Conservation (phyloP, 768 basidiomycete genomes). For the Mycena olivaceomarginata region DNA sequence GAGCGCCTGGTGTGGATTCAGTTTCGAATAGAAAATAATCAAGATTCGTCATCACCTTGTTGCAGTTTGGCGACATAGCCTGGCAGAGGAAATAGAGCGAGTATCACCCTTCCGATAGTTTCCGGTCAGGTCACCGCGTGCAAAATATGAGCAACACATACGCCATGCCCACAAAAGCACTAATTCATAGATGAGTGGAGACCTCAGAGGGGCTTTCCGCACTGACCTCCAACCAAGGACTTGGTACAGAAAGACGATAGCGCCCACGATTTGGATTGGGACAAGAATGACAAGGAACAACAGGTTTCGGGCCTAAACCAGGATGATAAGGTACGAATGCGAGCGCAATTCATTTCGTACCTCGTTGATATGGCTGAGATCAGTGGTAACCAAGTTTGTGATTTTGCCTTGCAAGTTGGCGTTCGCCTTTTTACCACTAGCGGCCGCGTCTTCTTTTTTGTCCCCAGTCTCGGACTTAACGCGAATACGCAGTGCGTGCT, state of each 20-base stretch:
- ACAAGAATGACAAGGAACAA: slow-evolving; percentile 43
- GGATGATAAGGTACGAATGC: no score
- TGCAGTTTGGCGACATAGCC: not conserved
- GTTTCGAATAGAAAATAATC: not conserved
- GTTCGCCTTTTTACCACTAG: slow-evolving; percentile 22
- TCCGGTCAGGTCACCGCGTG: not conserved
- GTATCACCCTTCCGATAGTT: slow-evolving; percentile 24
- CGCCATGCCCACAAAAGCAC: slow-evolving; percentile 75
- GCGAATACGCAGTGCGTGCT: slow-evolving; percentile 75
- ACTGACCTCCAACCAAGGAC: slow-evolving; percentile 71
- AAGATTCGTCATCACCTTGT: not conserved
- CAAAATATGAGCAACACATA: not conserved
- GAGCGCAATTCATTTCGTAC: not conserved
- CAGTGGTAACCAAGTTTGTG: slow-evolving; percentile 85
- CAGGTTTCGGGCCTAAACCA: not conserved
- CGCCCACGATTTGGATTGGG: slow-evolving; percentile 62
- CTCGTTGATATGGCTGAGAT: slow-evolving; percentile 55
- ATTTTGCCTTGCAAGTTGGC: slow-evolving; percentile 82
- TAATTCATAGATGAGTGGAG: slow-evolving; percentile 45
- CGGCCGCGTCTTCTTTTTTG: not conserved
- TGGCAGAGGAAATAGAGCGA: not conserved
- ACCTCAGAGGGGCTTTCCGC: not conserved
- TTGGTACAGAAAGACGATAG: slow-evolving; percentile 64
- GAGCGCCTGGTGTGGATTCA: slow-evolving; percentile 52
- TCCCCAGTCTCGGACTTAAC: slow-evolving; percentile 65